These are phyloP conservation scores for Marasmius oreades DNA, from an alignment of 1,284 basidiomycete genomes.

Conservation along the genomic window DNA sequence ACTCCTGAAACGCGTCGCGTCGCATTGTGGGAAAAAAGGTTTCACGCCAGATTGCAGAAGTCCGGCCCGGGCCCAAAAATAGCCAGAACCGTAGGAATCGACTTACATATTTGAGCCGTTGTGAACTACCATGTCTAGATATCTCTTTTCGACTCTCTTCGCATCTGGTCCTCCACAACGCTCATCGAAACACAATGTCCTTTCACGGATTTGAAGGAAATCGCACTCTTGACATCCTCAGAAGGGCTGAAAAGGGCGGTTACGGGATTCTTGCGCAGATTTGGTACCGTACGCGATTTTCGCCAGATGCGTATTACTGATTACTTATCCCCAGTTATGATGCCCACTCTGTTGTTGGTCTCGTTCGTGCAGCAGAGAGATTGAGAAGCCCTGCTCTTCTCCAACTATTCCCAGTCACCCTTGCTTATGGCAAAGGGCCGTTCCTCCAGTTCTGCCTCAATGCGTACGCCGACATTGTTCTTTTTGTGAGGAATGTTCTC, in stretches of 20 bases:
- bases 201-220: conserved; percentile 26
- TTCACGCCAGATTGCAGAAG: too few relatives aligned
- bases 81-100: neutral
- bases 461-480: conserved; percentile 26
- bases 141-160: neutral
- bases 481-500: neutral
- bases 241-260: conserved; percentile 38
- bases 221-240: conserved; percentile 39
- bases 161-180: neutral
- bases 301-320: neutral
- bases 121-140: neutral
- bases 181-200: neutral
- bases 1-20: too few relatives aligned
- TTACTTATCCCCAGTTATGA: conserved; percentile 35
- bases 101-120: neutral
- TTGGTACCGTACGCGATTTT: conserved; percentile 29
- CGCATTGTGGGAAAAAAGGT: too few relatives aligned
- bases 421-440: conserved; percentile 43
- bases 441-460: conserved; percentile 46
- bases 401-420: conserved; percentile 44
- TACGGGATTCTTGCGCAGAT: conserved; percentile 44
- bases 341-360: conserved; percentile 40
- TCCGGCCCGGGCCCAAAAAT: too few relatives aligned
- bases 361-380: conserved; percentile 45
- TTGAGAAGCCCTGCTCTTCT: conserved; percentile 42